These are phyloP conservation scores for Agrocybe pediades DNA, from an alignment of 768 basidiomycete genomes.

Conservation along the genomic window DNA sequence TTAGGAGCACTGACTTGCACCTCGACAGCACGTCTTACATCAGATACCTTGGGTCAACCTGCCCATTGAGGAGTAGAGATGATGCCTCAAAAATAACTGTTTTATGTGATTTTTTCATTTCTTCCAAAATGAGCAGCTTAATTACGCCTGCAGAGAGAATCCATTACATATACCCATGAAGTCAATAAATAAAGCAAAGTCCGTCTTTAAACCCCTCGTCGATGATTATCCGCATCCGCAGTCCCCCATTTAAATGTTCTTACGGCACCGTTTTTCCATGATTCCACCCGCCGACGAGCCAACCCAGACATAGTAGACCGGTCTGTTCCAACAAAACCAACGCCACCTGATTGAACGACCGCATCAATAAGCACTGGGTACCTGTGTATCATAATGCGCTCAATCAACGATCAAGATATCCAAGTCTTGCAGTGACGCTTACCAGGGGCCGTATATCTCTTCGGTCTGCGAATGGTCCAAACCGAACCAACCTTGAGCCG, in stretches of 20 bases:
- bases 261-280: conserved; percentile 61
- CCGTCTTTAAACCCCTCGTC: conserved; percentile 2
- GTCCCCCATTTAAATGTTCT: conserved; percentile 61
- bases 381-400: conserved; percentile 41
- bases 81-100: background rate
- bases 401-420: background rate
- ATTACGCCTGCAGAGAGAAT: background rate
- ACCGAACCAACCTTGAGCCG: conserved; percentile 49
- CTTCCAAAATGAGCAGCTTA: background rate
- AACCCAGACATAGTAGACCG: conserved; percentile 71
- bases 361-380: conserved; percentile 77
- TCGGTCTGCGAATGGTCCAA: conserved; percentile 52
- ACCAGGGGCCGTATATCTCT: conserved; percentile 53
- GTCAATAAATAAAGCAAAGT: background rate
- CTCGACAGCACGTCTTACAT: background rate
- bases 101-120: background rate
- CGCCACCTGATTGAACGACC: conserved; percentile 65
- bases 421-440: conserved; percentile 15
- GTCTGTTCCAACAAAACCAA: conserved; percentile 74
- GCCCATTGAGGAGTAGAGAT: too few relatives aligned
- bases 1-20: background rate
- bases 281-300: conserved; percentile 64
- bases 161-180: background rate
- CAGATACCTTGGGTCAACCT: background rate
- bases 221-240: conserved; percentile 57